Base-by-base conservation (phyloP, 495 filamentous ascomycete genomes). In the Talaromyces adpressus region DNA sequence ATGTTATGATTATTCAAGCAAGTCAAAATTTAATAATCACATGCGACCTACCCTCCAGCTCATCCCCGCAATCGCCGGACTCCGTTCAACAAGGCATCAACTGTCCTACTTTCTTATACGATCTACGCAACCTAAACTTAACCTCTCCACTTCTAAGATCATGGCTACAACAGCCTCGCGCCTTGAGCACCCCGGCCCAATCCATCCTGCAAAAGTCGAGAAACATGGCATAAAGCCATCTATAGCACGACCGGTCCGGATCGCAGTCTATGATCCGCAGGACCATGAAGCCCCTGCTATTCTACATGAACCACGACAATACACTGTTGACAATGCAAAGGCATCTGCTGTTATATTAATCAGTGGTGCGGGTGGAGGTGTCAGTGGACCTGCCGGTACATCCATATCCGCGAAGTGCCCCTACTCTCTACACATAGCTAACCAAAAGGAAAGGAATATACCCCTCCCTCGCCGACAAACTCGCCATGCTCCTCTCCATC, bases 281-380 rank as follows among this genome's bases (percentile, higher is more conserved):
- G 66, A 71, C 66, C 69, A 71, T 60, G 61, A 65, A 27, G 69
- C 69, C 1, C 69, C 69, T 0, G 69, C 71, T 14, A 70, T 73
- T 45, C 49, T 73, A 11, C 71, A 73, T 52, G 65, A 68, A 23
- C 71, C 71, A 8, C 63, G 54, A 54, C 58, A 58, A 22, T 70
- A 69, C 61, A 67, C 65, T 20, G 58, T 47, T 20, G 56, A 52
- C 3, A 34, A 64, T n/a, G 62, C 59, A 3, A 59, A 68, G 25
- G 63, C 63, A 22, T 69, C 75, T 8, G 77, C 77, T 1, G 77
- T 78, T 0, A 71, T 79, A 60, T 47, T 80, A 1, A 66, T 80
- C 36, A 77, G 75, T 1, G 77, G 77, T 47, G 77, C 77, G 9
- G 77, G 77, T n/a, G 77, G 77, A 59, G 77, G 77, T 47, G 72